phyloP scores from a whole-genome alignment of 805 yeast genomes.

The Schwanniomyces polymorphus region DNA sequence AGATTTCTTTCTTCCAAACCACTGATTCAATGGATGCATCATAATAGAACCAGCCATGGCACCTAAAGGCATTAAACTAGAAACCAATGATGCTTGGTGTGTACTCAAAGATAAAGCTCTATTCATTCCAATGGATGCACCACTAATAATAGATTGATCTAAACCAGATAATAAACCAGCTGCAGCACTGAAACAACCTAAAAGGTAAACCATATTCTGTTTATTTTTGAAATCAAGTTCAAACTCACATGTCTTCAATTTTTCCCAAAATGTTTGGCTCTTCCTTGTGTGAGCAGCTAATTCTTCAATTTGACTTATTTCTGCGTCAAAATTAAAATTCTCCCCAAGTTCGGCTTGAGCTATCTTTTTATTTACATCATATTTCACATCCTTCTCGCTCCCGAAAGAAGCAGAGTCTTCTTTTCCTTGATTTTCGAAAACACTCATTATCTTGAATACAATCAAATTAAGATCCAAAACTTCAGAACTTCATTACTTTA shows the following conservation, averaged over 20 bases:
- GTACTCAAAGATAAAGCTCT: conserved; percentile 38
- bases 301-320: conserved; percentile 32
- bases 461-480: not conserved
- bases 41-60: conserved; percentile 63
- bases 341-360: conserved; percentile 3
- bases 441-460: not conserved
- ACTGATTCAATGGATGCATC: conserved; percentile 58
- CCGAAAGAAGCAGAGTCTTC: not conserved
- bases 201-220: conserved; percentile 44
- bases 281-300: conserved; percentile 27
- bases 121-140: conserved; percentile 57
- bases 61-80: conserved; percentile 67
- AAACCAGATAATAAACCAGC: conserved; percentile 68
- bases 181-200: conserved; percentile 56
- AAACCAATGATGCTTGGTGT: conserved; percentile 51
- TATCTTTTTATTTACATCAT: conserved; percentile 1
- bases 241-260: conserved; percentile 34
- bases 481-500: not conserved
- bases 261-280: conserved; percentile 36
- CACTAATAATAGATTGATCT: conserved; percentile 67
- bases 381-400: conserved; percentile 3
- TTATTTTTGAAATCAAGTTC: conserved; percentile 45
- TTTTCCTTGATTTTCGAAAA: conserved; percentile 1
- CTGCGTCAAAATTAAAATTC: conserved; percentile 31
- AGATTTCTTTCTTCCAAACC: conserved; percentile 55